Base-by-base conservation (phyloP, 1,284 basidiomycete genomes). In the Tilletiopsis washingtonensis region DNA sequence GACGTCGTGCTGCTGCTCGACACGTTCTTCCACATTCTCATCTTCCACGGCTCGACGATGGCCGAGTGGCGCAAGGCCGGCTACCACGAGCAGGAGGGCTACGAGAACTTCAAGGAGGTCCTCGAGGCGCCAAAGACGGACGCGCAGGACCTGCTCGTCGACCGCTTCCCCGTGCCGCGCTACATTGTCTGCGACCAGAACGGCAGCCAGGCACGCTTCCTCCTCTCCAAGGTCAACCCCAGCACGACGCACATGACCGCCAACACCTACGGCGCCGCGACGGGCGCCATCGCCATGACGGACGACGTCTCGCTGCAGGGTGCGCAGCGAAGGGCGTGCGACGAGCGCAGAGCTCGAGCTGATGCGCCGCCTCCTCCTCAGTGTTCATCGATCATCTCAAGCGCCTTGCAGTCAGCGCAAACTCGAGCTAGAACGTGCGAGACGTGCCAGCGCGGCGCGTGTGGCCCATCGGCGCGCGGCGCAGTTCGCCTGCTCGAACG, bases 21-120 rank as follows among this genome's bases (percentile, higher is more conserved):
- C 73, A 98, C 94, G 3, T 99, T 96, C 82, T 98, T 99, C 88
- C 94, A 99, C 75, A 96, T 98, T 64, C 85, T 98, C 68, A 98
- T 98, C 76, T 98, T 96, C 86, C 91, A 98, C 74, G 94, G 94
- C 25, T 90, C 93, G 75, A 91, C 91, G 15, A 82, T 98, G 47
- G 91, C 93, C 0, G 86, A 91, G 74, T 99, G 94, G 94, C 82
- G 93, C 51, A 97, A 98, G 76, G 89, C 90, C n/a, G 91, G 91
- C 5, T 99, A 98, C 73, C 94, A 98, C 73, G 91, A 99, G 7
- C 91, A 97, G 76, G 93, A 97, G 71, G 93, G 91, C 29, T 96
- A 98, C 65, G 94, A 97, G 74, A 97, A 97, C 77, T 90, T 98
- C 77, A 91, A 91, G 71, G 91, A 96, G 76, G 77, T 97, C 50